phyloP scores from a whole-genome alignment of 2,329 filamentous ascomycete genomes.

The Alternaria consortialis region DNA sequence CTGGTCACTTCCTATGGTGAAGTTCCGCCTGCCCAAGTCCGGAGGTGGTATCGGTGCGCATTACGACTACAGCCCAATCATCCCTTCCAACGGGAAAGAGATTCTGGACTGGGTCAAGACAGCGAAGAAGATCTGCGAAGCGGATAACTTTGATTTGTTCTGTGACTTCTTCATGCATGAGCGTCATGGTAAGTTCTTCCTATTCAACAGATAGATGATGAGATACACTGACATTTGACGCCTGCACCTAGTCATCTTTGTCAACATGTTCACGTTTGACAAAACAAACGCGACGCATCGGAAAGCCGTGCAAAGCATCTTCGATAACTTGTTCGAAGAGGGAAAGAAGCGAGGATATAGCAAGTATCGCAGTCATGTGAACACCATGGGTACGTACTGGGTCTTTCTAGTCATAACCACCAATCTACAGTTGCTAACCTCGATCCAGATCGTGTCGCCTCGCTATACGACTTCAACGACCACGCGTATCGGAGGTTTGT shows the following conservation, averaged over 20 bases:
- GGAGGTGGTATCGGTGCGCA: conserved; percentile 44
- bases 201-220: background rate
- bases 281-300: conserved; percentile 55
- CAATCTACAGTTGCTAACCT: conserved; percentile 1
- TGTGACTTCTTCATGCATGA: conserved; percentile 62
- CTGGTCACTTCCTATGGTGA: conserved; percentile 46
- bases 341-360: conserved; percentile 42
- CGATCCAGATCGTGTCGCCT: conserved; percentile 38
- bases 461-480: conserved; percentile 45
- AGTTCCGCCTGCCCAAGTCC: conserved; percentile 40
- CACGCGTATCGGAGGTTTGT: conserved; percentile 44
- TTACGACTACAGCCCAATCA: conserved; percentile 45
- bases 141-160: conserved; percentile 55
- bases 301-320: conserved; percentile 44
- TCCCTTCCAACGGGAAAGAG: conserved; percentile 48
- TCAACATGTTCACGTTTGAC: conserved; percentile 61
- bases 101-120: conserved; percentile 55
- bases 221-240: background rate
- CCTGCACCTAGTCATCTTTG: conserved; percentile 50
- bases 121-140: conserved; percentile 55
- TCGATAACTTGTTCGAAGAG: conserved; percentile 38
- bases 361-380: conserved; percentile 45
- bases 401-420: background rate
- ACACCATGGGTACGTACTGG: conserved; percentile 39
- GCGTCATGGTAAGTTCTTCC: conserved; percentile 38